A percentile compares a stretch with the other conserved stretches of the same genome.
Conservation (phyloP, 495 filamentous ascomycete species). For the Parathielavia appendiculata region DNA sequence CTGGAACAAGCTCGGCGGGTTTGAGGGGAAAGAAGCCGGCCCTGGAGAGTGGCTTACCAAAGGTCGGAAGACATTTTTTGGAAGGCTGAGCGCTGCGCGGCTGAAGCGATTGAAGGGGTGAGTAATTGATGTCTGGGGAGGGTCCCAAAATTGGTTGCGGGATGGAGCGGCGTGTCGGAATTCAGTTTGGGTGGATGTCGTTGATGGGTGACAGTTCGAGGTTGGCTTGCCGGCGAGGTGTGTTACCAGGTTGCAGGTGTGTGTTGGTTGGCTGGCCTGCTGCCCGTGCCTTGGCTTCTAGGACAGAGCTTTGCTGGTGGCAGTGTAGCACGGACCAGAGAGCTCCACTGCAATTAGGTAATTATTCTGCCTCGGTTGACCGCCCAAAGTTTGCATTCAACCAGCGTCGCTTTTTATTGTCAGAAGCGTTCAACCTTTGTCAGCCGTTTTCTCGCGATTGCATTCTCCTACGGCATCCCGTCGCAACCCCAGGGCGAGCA, state of each 20-base stretch:
- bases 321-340: slow-evolving; percentile 9
- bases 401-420: not conserved
- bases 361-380: slow-evolving; percentile 21
- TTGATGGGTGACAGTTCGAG: slow-evolving; percentile 29
- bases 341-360: slow-evolving; percentile 26
- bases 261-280: slow-evolving; percentile 34
- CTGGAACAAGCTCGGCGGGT: slow-evolving; percentile 23
- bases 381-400: slow-evolving; percentile 15
- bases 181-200: slow-evolving; percentile 19
- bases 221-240: slow-evolving; percentile 34
- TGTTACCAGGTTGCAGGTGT: slow-evolving; percentile 41
- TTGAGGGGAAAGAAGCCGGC: slow-evolving; percentile 14
- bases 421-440: not conserved
- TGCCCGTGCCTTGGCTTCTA: slow-evolving; percentile 15
- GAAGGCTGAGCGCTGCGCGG: slow-evolving; percentile 30
- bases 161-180: slow-evolving; percentile 21
- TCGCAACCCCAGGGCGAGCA: slow-evolving; percentile 30
- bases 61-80: slow-evolving; percentile 42
- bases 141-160: slow-evolving; percentile 18
- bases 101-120: slow-evolving; percentile 20
- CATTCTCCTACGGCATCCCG: slow-evolving; percentile 14
- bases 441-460: not conserved
- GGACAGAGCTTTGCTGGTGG: slow-evolving; percentile 27
- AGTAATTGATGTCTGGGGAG: slow-evolving; percentile 12
- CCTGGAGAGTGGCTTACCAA: slow-evolving; percentile 36